Evolutionary conservation across 1,139 yeast genomes (phyloP), one percentile per base, ranked within the genome.

Genomic region (Candida sojae): DNA sequence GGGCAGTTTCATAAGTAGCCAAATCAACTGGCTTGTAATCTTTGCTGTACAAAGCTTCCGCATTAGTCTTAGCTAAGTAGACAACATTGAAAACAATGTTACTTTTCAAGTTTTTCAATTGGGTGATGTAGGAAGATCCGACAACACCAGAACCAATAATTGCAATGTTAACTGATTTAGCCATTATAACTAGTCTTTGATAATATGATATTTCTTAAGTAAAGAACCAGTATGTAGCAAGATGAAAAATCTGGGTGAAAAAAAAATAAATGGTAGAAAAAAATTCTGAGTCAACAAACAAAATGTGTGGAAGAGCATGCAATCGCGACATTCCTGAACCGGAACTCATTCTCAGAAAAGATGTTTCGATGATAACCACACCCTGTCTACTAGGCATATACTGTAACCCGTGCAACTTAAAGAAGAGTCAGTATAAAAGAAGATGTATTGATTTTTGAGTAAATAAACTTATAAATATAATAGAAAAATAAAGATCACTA

Each of bases 131-230:
- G 46, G 97, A 91, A 34, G 95, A 80, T 50, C 99, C 99, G 52
- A 93, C 98, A 46, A 91, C 93, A 58, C 98, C 98, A 44, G 97
- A 85, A 50, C 96, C 96, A 56, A 89, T 84, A 56, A 89, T 81
- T 46, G 96, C 96, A 53, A 89, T 73, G 64, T 88, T 86, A 44
- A 88, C 89, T 49, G 88, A 74, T 64, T 77, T 82, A 55, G 63
- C 62, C 83, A 80, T 79, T 9, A 21, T 37, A 28, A 21, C 2
- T 26, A 6, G 29, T 6, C 11, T 6, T n/a, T 5, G 31, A 9
- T 25, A 11, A 6, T 26, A 17, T 26, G 31, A 26, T 25, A 4
- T 10, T 37, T 23, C n/a, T 1, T 6, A 38, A 13, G 33, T 13
- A 6, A 26, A 26, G 6, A 6, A 26, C 6, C 29, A 26, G 5